phyloP scores from a whole-genome alignment of 192 early-diverging fungal species.

The Spizellomyces punctatus region DNA sequence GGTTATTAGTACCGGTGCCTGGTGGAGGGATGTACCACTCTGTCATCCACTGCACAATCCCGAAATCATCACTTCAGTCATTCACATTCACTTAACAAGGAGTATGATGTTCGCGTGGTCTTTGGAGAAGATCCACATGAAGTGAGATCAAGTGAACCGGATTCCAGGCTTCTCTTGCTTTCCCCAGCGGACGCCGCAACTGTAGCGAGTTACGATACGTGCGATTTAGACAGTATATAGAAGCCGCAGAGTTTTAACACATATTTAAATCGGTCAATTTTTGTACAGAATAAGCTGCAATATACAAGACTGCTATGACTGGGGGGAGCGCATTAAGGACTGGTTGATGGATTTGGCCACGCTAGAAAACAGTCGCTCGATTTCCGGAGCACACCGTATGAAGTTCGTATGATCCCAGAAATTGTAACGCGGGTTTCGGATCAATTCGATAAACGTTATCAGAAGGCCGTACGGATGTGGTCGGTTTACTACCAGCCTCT shows the following conservation, averaged over 20 bases:
- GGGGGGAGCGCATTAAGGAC: slow-evolving; percentile 11
- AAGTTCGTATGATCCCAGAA: slow-evolving; percentile 74
- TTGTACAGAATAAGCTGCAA: too few relatives aligned
- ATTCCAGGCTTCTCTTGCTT: too few relatives aligned
- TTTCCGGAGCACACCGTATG: slow-evolving; percentile 74
- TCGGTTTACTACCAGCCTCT: slow-evolving; percentile 92
- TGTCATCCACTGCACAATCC: neutral
- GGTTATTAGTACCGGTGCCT: slow-evolving; percentile 26
- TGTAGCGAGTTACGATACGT: too few relatives aligned
- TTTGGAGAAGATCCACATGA: too few relatives aligned
- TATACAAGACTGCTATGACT: neutral
- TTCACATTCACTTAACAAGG: too few relatives aligned
- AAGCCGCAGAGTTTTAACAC: too few relatives aligned
- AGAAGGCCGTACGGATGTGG: slow-evolving; percentile 98
- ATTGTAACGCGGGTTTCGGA: slow-evolving; percentile 83
- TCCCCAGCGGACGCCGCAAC: too few relatives aligned
- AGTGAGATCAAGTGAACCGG: too few relatives aligned
- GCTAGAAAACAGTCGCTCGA: slow-evolving; percentile 77
- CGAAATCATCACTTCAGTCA: too few relatives aligned
- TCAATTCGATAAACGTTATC: slow-evolving; percentile 96
- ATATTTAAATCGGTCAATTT: too few relatives aligned
- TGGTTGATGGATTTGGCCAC: slow-evolving; percentile 59
- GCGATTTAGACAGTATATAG: too few relatives aligned
- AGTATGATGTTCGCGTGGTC: too few relatives aligned
- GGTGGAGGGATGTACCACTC: slow-evolving; percentile 20